These are phyloP conservation scores for Eucalyptus virginea DNA, from an alignment of 345 rosid species.

Conservation along the genomic window DNA sequence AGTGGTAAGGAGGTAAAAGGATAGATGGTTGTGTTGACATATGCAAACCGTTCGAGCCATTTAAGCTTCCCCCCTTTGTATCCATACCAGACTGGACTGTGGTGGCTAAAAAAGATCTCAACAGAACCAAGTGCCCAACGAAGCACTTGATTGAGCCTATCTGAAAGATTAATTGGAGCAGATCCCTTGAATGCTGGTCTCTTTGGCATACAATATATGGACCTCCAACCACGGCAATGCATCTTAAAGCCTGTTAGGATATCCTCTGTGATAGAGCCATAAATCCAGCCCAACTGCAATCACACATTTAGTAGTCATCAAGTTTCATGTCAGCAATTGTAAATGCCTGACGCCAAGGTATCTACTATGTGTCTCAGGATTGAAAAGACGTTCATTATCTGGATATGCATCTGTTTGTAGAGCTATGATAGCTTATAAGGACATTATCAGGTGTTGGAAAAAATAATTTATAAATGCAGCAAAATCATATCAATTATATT, in stretches of 20 bases:
- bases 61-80: slow-evolving; percentile 87
- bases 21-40: slow-evolving; percentile 87
- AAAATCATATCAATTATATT: not conserved
- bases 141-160: slow-evolving; percentile 94
- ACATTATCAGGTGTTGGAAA: not conserved
- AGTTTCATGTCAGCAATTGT: not conserved
- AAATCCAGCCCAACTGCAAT: slow-evolving; percentile 87
- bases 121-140: slow-evolving; percentile 99
- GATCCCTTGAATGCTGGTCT: slow-evolving; percentile 93
- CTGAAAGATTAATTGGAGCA: slow-evolving; percentile 95
- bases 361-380: not conserved
- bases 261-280: slow-evolving; percentile 97
- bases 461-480: not conserved
- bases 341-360: not conserved
- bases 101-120: slow-evolving; percentile 96
- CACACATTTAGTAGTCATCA: not conserved
- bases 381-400: not conserved
- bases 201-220: slow-evolving; percentile 95
- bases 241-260: slow-evolving; percentile 96
- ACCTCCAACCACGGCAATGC: slow-evolving; percentile 99
- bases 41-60: slow-evolving; percentile 93
- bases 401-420: not conserved
- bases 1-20: slow-evolving; percentile 93
- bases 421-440: not conserved
- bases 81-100: slow-evolving; percentile 84